phyloP scores from a whole-genome alignment of 2,329 filamentous ascomycete species.

The Tothia fuscella region DNA sequence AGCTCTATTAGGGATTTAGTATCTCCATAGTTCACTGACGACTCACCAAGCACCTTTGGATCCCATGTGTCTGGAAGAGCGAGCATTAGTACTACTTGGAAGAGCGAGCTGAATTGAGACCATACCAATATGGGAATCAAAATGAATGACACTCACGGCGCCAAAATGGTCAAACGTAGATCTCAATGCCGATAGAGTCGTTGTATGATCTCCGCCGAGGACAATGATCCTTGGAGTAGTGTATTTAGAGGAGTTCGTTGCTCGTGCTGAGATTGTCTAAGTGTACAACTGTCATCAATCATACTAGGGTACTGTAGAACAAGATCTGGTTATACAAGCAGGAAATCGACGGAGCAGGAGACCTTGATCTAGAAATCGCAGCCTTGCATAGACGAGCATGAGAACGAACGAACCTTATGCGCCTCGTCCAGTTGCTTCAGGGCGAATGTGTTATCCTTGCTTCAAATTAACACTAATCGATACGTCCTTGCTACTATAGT shows the following conservation, averaged over 20 bases:
- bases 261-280: slow-evolving; percentile 34
- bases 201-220: slow-evolving; percentile 45
- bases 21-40: background rate
- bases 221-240: slow-evolving; percentile 39
- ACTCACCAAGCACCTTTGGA: slow-evolving; percentile 38
- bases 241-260: slow-evolving; percentile 33
- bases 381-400: too few species aligned
- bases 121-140: slow-evolving; percentile 40
- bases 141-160: slow-evolving; percentile 44
- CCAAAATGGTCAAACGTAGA: slow-evolving; percentile 41
- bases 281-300: background rate
- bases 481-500: slow-evolving; percentile 4
- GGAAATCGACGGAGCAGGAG: too few species aligned
- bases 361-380: too few species aligned
- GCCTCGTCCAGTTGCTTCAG: slow-evolving; percentile 40
- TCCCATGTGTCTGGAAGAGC: slow-evolving; percentile 41
- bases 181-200: slow-evolving; percentile 40
- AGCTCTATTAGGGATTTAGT: slow-evolving; percentile 10
- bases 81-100: background rate
- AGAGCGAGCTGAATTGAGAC: too few species aligned
- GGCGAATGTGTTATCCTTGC: slow-evolving; percentile 42
- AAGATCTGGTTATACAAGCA: too few species aligned
- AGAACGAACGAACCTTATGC: slow-evolving; percentile 34
- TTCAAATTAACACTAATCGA: background rate
- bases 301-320: too few species aligned